Conservation (phyloP, 768 basidiomycete species). For the Pseudohyphozyma bogoriensis region DNA sequence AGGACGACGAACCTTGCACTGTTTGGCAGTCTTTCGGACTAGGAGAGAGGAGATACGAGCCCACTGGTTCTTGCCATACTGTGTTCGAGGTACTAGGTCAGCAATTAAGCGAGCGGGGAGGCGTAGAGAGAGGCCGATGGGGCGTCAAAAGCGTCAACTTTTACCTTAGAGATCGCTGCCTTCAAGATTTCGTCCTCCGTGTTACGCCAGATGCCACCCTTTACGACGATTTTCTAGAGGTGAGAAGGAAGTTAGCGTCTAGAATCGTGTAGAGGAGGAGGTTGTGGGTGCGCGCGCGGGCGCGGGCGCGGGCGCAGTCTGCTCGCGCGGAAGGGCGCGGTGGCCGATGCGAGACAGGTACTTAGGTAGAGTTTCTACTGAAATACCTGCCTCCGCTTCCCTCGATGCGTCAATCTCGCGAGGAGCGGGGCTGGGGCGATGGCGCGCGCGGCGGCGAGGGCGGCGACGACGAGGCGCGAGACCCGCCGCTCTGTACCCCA, state of each 20-base stretch:
- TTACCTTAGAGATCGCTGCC: slow-evolving; percentile 63
- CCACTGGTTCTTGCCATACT: slow-evolving; percentile 97
- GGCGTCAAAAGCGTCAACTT: slow-evolving; percentile 40
- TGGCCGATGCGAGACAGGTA: too few species aligned
- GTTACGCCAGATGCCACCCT: slow-evolving; percentile 51
- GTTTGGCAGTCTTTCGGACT: slow-evolving; percentile 96
- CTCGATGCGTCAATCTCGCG: too few species aligned
- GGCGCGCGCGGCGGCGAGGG: too few species aligned
- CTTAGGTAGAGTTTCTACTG: too few species aligned
- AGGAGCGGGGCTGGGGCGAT: too few species aligned
- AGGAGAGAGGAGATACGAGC: slow-evolving; percentile 95
- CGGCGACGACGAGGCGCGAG: too few species aligned
- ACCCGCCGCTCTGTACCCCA: too few species aligned
- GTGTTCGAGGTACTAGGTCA: slow-evolving; percentile 42
- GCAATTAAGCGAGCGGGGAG: background rate
- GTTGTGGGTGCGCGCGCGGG: too few species aligned
- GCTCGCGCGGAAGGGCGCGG: too few species aligned
- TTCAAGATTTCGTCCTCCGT: slow-evolving; percentile 95
- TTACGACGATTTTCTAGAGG: slow-evolving; percentile 28
- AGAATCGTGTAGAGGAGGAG: too few species aligned
- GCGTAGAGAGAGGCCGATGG: background rate
- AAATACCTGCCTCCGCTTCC: too few species aligned
- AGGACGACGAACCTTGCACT: slow-evolving; percentile 60
- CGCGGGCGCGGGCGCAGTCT: too few species aligned
- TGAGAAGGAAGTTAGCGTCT: background rate